Evolutionary conservation across 176 grass and related monocot species (phyloP), one percentile per base, ranked within the genome.

Genomic region (Zea mays): DNA sequence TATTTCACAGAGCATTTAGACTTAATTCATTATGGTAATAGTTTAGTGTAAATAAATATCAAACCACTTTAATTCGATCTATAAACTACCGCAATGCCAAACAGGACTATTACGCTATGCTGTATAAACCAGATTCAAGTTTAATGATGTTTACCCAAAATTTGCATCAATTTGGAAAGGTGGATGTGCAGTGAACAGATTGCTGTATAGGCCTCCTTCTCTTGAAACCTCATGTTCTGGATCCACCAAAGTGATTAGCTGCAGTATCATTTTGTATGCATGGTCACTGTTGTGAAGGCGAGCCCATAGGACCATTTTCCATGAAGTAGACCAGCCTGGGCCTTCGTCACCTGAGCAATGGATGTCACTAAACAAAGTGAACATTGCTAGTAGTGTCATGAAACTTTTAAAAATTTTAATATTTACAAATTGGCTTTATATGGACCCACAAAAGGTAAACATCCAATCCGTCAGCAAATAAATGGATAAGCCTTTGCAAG

Each of bases 101-200:
- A 56, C 54, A 56, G 54, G 54, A 6, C 54, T n/a, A 56, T 56
- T 63, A 38, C 0, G 49, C 16, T 65, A 77, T 42, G 14, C 10
- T 76, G 44, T 50, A 45, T n/a, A 77, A 72, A 8, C 9, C 9
- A 19, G 67, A 55, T 72, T 39, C 5, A 8, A 45, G 72, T 67
- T 37, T 44, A 80, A 71, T 78, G 16, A 55, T 50, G 34, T 69
- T 76, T 91, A 97, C 94, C 91, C 91, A 11, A 94, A 97, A 83
- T 97, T 97, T 81, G 77, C 95, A 88, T 97, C 95, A 49, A 97
- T 97, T 82, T 97, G 95, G 75, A 97, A 97, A 72, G 95, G 95
- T 50, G 91, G 95, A 52, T 97, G 95, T 17, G 95, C 91, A 0
- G 95, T 86, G 83, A 97, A 97, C 80, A 97, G 59, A 75, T 97